Evolutionary conservation across 2,329 filamentous ascomycete species (phyloP).

Genomic region (Mycocentrospora acerina): DNA sequence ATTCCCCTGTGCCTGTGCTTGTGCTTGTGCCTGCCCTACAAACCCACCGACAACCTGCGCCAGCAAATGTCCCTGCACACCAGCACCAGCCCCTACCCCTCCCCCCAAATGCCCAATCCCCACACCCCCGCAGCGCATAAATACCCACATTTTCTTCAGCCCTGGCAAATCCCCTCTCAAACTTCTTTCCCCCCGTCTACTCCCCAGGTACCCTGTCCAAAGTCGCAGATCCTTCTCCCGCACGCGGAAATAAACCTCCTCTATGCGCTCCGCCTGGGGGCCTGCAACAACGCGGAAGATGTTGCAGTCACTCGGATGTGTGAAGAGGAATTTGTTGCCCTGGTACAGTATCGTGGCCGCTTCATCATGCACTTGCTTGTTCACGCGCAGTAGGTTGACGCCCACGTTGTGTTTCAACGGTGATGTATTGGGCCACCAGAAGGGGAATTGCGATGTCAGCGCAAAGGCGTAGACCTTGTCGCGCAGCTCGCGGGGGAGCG

Average conservation of each 20-base stretch:
- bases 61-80: neutral
- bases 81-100: slow-evolving; percentile 7
- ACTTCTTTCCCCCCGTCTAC: slow-evolving; percentile 28
- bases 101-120: slow-evolving; percentile 15
- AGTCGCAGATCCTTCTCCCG: slow-evolving; percentile 40
- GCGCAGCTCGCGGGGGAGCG: slow-evolving; percentile 40
- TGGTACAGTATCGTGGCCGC: slow-evolving; percentile 39
- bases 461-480: slow-evolving; percentile 38
- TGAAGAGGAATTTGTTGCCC: slow-evolving; percentile 41
- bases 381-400: slow-evolving; percentile 30
- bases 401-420: slow-evolving; percentile 24
- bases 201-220: slow-evolving; percentile 42
- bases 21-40: neutral
- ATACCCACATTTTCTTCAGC: slow-evolving; percentile 40
- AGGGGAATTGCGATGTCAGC: slow-evolving; percentile 32
- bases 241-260: slow-evolving; percentile 38
- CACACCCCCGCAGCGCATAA: slow-evolving; percentile 30
- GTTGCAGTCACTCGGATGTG: slow-evolving; percentile 43
- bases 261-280: slow-evolving; percentile 27
- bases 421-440: slow-evolving; percentile 34
- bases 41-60: too few relatives aligned
- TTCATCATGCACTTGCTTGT: slow-evolving; percentile 35
- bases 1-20: neutral
- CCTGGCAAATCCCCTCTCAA: slow-evolving; percentile 38
- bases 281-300: slow-evolving; percentile 41